Conservation (phyloP, 2,329 filamentous ascomycete species). For the Aspergillus sp. region DNA sequence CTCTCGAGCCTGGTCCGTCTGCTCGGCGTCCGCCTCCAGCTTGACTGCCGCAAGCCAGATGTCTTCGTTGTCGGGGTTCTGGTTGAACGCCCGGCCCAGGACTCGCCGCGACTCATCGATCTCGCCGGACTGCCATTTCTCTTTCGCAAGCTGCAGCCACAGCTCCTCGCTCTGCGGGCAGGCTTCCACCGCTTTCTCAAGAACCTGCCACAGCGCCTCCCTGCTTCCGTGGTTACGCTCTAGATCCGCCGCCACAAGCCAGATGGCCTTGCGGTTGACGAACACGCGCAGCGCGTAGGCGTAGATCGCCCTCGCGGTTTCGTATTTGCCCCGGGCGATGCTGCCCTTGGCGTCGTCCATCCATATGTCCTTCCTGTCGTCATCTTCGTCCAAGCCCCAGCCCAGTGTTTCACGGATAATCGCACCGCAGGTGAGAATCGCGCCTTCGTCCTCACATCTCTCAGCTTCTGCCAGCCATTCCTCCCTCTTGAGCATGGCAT, state of each 20-base stretch:
- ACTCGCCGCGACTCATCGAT: conserved; percentile 79
- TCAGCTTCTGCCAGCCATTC: conserved; percentile 96
- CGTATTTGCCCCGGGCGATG: conserved; percentile 71
- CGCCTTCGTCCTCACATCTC: conserved; percentile 86
- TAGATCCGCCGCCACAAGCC: conserved; percentile 82
- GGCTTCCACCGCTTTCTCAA: conserved; percentile 89
- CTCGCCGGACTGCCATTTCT: conserved; percentile 84
- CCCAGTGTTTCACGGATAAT: conserved; percentile 90
- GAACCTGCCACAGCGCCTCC: conserved; percentile 70
- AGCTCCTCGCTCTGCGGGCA: conserved; percentile 84
- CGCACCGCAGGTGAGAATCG: conserved; percentile 72
- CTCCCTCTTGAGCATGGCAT: conserved; percentile 92
- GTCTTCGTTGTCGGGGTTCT: conserved; percentile 94
- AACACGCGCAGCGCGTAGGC: conserved; percentile 85
- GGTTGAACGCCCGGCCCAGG: conserved; percentile 80
- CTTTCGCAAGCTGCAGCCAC: conserved; percentile 93
- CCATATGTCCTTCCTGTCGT: conserved; percentile 93
- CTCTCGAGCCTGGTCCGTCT: conserved; percentile 70
- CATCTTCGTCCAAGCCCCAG: conserved; percentile 88
- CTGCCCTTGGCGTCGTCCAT: conserved; percentile 82
- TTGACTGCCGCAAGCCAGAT: conserved; percentile 97
- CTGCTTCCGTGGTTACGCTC: conserved; percentile 82
- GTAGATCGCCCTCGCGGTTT: conserved; percentile 88
- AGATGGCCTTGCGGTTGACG: conserved; percentile 75
- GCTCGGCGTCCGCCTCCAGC: conserved; percentile 80